Conservation (phyloP, 169 alveolate genomes). For the Plasmodium yoelii region DNA sequence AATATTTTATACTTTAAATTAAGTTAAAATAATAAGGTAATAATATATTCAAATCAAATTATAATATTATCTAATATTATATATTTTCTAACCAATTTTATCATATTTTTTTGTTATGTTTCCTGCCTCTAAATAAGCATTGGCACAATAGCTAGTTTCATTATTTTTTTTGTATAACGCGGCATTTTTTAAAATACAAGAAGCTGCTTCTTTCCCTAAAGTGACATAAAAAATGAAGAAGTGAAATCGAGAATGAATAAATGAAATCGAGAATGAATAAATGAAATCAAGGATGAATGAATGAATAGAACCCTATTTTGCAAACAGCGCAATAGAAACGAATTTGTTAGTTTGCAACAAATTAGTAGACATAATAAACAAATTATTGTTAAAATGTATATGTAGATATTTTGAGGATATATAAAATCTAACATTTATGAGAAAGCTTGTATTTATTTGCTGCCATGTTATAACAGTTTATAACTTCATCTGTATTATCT, state of each 20-base stretch:
- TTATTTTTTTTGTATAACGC: slow-evolving; percentile 36
- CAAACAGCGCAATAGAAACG: background rate
- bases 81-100: slow-evolving; percentile 30
- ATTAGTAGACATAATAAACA: background rate
- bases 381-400: background rate
- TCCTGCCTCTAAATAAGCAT: slow-evolving; percentile 71
- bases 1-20: background rate
- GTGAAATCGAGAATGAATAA: background rate
- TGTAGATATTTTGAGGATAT: background rate
- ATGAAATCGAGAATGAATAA: background rate
- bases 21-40: background rate
- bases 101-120: slow-evolving; percentile 72
- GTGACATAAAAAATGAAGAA: background rate
- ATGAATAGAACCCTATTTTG: background rate
- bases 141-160: slow-evolving; percentile 71
- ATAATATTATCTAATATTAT: background rate
- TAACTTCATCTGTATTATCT: slow-evolving; percentile 65
- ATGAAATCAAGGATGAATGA: background rate
- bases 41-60: background rate
- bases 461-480: slow-evolving; percentile 62
- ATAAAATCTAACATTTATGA: slow-evolving; percentile 45
- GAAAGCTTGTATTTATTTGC: slow-evolving; percentile 61
- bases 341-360: background rate
- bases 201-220: slow-evolving; percentile 68
- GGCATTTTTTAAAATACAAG: slow-evolving; percentile 61